phyloP scores from a whole-genome alignment of 202 grass and related monocot species.

The Panicum hallii region DNA sequence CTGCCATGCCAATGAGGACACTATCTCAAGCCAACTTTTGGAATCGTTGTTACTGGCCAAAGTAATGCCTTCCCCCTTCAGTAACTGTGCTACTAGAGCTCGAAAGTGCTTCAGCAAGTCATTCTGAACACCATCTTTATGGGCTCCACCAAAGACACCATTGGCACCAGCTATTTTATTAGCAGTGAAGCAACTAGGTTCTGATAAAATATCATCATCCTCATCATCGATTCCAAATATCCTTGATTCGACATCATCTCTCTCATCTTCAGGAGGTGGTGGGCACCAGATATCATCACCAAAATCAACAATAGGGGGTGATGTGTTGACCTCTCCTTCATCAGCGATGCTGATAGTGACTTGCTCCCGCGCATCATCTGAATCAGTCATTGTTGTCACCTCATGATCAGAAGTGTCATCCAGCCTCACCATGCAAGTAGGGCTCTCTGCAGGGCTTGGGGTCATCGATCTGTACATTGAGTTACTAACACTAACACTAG shows the following conservation, averaged over 20 bases:
- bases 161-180: conserved; percentile 23
- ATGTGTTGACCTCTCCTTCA: conserved; percentile 18
- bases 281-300: conserved; percentile 67
- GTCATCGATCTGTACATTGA: conserved; percentile 55
- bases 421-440: conserved; percentile 50
- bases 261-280: conserved; percentile 65
- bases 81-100: conserved; percentile 82
- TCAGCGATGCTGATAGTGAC: not conserved
- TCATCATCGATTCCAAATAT: conserved; percentile 71
- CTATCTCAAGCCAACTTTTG: conserved; percentile 76
- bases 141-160: conserved; percentile 28
- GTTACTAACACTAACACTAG: conserved; percentile 60
- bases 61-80: conserved; percentile 69
- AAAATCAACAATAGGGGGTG: conserved; percentile 53
- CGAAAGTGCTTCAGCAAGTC: conserved; percentile 64
- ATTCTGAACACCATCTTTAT: conserved; percentile 52
- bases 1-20: conserved; percentile 80
- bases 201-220: conserved; percentile 50
- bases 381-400: conserved; percentile 20
- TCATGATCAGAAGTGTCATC: conserved; percentile 47
- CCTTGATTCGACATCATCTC: conserved; percentile 59
- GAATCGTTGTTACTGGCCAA: conserved; percentile 50
- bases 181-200: conserved; percentile 47
- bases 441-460: conserved; percentile 67
- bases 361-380: conserved; percentile 42